Conservation (phyloP, 352 stramenopile genomes). For the Pythium dissotocum region DNA sequence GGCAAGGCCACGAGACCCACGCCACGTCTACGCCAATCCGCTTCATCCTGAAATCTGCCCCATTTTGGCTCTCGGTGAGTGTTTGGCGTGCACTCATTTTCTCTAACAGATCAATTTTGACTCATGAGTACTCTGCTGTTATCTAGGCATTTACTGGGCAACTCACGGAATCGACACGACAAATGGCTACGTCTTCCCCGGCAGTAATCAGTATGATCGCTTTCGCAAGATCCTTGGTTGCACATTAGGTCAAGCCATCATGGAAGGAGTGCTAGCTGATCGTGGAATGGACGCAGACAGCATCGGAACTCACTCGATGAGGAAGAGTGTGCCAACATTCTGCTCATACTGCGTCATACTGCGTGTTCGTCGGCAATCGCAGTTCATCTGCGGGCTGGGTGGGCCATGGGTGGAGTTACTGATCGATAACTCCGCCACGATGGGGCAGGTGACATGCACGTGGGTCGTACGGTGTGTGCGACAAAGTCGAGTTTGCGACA, state of each 20-base stretch:
- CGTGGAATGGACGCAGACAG: slow-evolving; percentile 23
- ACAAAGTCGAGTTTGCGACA: slow-evolving; percentile 22
- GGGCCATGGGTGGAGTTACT: slow-evolving; percentile 24
- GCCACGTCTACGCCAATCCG: slow-evolving; percentile 38
- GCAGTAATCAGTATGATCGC: slow-evolving; percentile 29
- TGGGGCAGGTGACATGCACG: slow-evolving; percentile 28
- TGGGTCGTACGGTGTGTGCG: slow-evolving; percentile 25
- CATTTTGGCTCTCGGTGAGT: slow-evolving; percentile 33
- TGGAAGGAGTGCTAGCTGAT: slow-evolving; percentile 16
- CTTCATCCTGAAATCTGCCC: slow-evolving; percentile 29
- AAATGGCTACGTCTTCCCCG: slow-evolving; percentile 19
- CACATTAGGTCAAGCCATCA: slow-evolving; percentile 1
- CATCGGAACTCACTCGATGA: slow-evolving; percentile 28
- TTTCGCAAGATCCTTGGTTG: slow-evolving; percentile 22
- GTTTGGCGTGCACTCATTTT: neutral
- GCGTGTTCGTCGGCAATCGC: slow-evolving; percentile 21
- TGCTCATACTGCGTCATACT: slow-evolving; percentile 27
- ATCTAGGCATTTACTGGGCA: slow-evolving; percentile 20
- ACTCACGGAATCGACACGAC: slow-evolving; percentile 12
- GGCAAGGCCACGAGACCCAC: slow-evolving; percentile 26
- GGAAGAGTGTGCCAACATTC: slow-evolving; percentile 25
- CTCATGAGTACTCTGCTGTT: neutral
- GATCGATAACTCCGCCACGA: slow-evolving; percentile 31
- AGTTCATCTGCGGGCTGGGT: slow-evolving; percentile 27
- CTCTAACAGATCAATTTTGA: slow-evolving; percentile 1